Evolutionary conservation across 495 filamentous ascomycete genomes (phyloP).

Genomic region (Usnea hakonensis): DNA sequence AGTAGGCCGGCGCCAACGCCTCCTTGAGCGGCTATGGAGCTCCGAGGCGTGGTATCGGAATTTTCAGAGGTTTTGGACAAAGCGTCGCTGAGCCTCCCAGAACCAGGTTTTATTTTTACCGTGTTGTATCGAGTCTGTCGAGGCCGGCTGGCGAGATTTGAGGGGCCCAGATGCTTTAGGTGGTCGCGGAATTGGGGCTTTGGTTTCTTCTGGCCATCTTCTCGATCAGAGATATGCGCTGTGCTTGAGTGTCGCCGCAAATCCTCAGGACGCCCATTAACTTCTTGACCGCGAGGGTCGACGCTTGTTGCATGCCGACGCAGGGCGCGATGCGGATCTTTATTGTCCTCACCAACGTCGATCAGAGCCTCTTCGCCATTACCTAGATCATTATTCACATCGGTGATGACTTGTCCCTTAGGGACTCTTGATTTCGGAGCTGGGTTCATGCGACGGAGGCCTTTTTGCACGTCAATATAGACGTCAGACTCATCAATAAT

Average conservation of each 20-base stretch:
- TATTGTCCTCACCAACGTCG: slow-evolving; percentile 30
- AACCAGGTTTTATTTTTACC: slow-evolving; percentile 81
- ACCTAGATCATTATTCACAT: slow-evolving; percentile 23
- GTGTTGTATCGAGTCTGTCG: slow-evolving; percentile 74
- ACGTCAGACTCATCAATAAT: slow-evolving; percentile 90
- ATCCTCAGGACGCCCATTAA: slow-evolving; percentile 17
- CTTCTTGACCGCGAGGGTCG: slow-evolving; percentile 6
- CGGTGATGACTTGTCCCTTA: slow-evolving; percentile 47
- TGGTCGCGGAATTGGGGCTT: slow-evolving; percentile 68
- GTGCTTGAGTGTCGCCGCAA: slow-evolving; percentile 45
- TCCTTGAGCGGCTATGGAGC: slow-evolving; percentile 30
- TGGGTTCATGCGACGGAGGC: slow-evolving; percentile 71
- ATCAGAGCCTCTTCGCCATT: slow-evolving; percentile 33
- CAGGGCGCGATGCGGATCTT: slow-evolving; percentile 20
- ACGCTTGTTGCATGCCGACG: slow-evolving; percentile 6
- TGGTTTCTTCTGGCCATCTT: slow-evolving; percentile 25
- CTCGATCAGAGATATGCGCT: slow-evolving; percentile 27
- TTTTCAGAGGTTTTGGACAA: slow-evolving; percentile 12
- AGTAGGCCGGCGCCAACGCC: slow-evolving; percentile 48
- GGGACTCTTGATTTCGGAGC: slow-evolving; percentile 55
- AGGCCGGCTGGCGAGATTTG: slow-evolving; percentile 79
- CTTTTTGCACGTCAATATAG: slow-evolving; percentile 94
- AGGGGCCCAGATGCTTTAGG: slow-evolving; percentile 84
- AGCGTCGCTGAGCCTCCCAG: slow-evolving; percentile 21
- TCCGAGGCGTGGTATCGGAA: slow-evolving; percentile 17